phyloP scores from a whole-genome alignment of 495 filamentous ascomycete genomes.

The Pseudoneurospora amorphoporcata region DNA sequence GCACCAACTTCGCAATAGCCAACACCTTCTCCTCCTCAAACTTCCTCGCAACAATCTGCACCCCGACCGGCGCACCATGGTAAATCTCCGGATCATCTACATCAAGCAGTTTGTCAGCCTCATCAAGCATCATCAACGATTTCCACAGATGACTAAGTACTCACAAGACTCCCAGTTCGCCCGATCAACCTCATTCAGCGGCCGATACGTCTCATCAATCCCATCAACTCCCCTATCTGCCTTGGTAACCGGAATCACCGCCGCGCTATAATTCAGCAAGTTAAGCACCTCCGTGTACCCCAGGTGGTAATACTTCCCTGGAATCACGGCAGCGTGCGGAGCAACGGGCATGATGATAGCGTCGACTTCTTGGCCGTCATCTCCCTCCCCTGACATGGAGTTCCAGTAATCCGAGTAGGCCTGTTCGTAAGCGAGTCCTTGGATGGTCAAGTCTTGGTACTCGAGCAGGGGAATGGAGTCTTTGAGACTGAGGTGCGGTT shows the following conservation, averaged over 20 bases:
- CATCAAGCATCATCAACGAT: too few species aligned
- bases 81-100: slow-evolving; percentile 37
- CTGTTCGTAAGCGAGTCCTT: slow-evolving; percentile 18
- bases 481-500: slow-evolving; percentile 12
- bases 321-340: slow-evolving; percentile 42
- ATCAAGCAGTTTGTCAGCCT: too few species aligned
- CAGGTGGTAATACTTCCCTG: slow-evolving; percentile 20
- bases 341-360: slow-evolving; percentile 46
- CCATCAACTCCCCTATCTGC: slow-evolving; percentile 29
- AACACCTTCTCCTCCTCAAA: slow-evolving; percentile 41
- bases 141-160: neutral
- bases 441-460: slow-evolving; percentile 15
- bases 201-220: slow-evolving; percentile 16
- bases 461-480: slow-evolving; percentile 32
- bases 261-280: slow-evolving; percentile 33
- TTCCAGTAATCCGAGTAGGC: slow-evolving; percentile 31
- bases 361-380: slow-evolving; percentile 31
- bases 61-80: slow-evolving; percentile 35
- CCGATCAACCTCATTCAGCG: slow-evolving; percentile 26
- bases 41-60: slow-evolving; percentile 39
- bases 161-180: slow-evolving; percentile 28
- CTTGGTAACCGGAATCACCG: slow-evolving; percentile 37
- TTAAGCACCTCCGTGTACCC: slow-evolving; percentile 32
- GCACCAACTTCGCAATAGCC: slow-evolving; percentile 22
- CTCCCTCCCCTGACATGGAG: slow-evolving; percentile 13